These are phyloP conservation scores for Venturia effusa DNA, from an alignment of 2,329 filamentous ascomycete species.

Conservation along the genomic window DNA sequence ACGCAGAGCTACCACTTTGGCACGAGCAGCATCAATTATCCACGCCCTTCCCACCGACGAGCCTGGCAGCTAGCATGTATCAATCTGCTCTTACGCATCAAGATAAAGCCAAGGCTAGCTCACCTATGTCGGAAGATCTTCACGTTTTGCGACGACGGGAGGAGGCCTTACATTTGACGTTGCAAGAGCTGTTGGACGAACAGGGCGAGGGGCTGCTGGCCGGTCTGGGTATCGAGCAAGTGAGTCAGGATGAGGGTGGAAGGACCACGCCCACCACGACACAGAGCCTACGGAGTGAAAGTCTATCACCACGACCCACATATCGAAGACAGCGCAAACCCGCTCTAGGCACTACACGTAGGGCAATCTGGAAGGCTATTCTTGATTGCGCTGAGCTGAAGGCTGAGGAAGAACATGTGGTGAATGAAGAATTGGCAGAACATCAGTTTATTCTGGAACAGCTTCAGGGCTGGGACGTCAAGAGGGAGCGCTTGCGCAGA, in stretches of 20 bases:
- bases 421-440: constrained; percentile 46
- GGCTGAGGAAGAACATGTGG: constrained; percentile 52
- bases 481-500: constrained; percentile 43
- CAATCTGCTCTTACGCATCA: constrained; percentile 10
- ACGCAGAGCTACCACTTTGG: constrained; percentile 7
- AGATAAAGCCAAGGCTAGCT: constrained; percentile 9
- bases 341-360: constrained; percentile 52
- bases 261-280: constrained; percentile 37
- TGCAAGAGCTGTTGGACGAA: constrained; percentile 49
- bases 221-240: constrained; percentile 29
- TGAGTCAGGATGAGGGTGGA: constrained; percentile 34
- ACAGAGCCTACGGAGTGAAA: constrained; percentile 28
- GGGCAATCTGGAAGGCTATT: constrained; percentile 53
- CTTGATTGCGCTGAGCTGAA: constrained; percentile 55
- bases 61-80: constrained; percentile 14
- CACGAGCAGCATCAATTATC: not conserved
- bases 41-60: constrained; percentile 13
- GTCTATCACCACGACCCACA: constrained; percentile 42
- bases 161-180: constrained; percentile 43
- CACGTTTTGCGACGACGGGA: constrained; percentile 42
- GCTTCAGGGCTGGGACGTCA: constrained; percentile 47
- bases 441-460: constrained; percentile 48
- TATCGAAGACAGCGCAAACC: constrained; percentile 38
- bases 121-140: constrained; percentile 28
- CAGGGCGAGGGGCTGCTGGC: constrained; percentile 47